Conservation (phyloP, 169 alveolate genomes). For the Pseudocohnilembus persalinus region DNA sequence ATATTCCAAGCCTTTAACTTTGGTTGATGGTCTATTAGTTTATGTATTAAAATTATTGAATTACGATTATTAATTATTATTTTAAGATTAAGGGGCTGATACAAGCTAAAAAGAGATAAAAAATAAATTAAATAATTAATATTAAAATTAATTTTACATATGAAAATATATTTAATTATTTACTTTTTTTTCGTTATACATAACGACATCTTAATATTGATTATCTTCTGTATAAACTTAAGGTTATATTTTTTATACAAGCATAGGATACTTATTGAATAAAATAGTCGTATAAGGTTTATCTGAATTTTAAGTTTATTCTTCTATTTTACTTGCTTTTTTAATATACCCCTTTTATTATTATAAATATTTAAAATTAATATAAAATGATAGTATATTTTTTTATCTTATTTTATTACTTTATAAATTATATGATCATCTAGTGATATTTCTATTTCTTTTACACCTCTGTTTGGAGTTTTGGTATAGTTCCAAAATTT, state of each 20-base stretch:
- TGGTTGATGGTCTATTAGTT: neutral
- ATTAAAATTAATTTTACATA: too few relatives aligned
- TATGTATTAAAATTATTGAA: too few relatives aligned
- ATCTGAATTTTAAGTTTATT: too few relatives aligned
- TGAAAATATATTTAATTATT: neutral
- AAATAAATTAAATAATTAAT: too few relatives aligned
- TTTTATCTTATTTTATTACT: slow-evolving; percentile 25
- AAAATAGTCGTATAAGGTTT: neutral
- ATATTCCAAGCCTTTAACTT: neutral
- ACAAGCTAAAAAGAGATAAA: neutral
- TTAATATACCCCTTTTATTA: slow-evolving; percentile 1
- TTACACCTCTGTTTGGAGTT: slow-evolving; percentile 71
- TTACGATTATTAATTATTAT: neutral
- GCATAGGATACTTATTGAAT: slow-evolving; percentile 3
- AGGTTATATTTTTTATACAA: slow-evolving; percentile 13
- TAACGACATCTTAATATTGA: slow-evolving; percentile 1
- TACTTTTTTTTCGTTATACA: slow-evolving; percentile 19
- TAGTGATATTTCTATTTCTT: slow-evolving; percentile 60
- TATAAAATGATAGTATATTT: neutral
- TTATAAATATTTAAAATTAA: too few relatives aligned
- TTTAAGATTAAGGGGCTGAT: neutral
- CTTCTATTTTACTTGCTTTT: neutral
- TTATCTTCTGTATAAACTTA: slow-evolving; percentile 11
- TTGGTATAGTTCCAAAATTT: slow-evolving; percentile 73
- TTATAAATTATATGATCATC: slow-evolving; percentile 64